Evolutionary conservation across 352 stramenopile genomes (phyloP), one percentile per base, ranked within the genome.

Genomic region (Phytophthora pisi): DNA sequence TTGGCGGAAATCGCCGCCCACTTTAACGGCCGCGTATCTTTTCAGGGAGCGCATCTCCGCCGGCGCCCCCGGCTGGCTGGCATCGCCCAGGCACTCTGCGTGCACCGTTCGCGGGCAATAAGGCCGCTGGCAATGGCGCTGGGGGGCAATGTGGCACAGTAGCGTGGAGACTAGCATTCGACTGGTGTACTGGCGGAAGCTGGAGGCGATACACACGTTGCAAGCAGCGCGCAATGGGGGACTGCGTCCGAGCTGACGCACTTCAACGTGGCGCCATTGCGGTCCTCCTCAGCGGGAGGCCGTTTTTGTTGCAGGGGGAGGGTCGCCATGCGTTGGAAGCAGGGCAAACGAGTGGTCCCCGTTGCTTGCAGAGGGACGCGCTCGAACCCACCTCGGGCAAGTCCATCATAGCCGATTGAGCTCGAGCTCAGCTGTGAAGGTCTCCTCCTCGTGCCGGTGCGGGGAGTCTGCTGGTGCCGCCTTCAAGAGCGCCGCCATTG

Each of bases 271-370:
- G 38, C 38, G 38, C 31, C 31, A 38, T 38, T 30, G 31, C 31
- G 31, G 31, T 15, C 31, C 31, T 38, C 31, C 20, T 20, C 20
- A 38, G 31, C 31, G 31, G 11, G 31, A 13, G 43, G 49, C 4
- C 34, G 57, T 64, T 66, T 61, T 46, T 75, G 57, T 75, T 69
- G 51, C 68, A 42, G 31, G 26, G 26, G 4, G 72, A 72, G 49
- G 57, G 68, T n/a, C 59, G 57, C 62, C 9, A 15, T 13, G 30
- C 18, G 16, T 13, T 38, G 38, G 26, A 30, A 30, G 26, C 26
- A 30, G 26, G 26, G 3, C 4, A 6, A 15, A 70, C 60, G 61
- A 66, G 40, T 73, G 66, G 66, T 20, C 66, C 57, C 47, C 45
- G 53, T 16, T 26, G 10, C 40, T 18, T 36, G 16, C 49, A 59